Evolutionary conservation across 1,284 basidiomycete genomes (phyloP), one percentile per base, ranked within the genome.

Genomic region (Hemileia vastatrix): DNA sequence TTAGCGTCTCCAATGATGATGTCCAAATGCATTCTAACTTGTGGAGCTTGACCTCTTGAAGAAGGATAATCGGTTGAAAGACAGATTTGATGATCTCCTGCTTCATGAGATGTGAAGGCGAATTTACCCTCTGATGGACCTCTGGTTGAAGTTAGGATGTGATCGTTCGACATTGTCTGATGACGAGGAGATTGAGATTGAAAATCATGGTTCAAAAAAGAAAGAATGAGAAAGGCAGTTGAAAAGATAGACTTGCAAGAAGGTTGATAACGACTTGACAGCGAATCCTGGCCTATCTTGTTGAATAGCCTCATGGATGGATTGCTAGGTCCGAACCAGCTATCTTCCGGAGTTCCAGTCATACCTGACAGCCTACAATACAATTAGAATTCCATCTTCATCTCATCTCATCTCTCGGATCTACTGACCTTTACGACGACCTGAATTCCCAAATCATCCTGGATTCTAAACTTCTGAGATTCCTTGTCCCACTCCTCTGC

Each of bases 31-130:
- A 98, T 83, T 44, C 91, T 88, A 67, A 98, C 88, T 74, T 95
- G 91, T 1, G 89, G 86, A 64, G 81, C 84, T 55, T 83, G 81
- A 77, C 89, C 87, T 86, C 88, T 92, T 4, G 87, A 84, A 6
- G 86, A 77, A n/a, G 82, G 81, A 74, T 89, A 86, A 75, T 93
- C 91, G 31, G 89, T 88, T 9, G 86, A 86, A 57, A 98, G 82
- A 76, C 94, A 98, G 76, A 98, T 95, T 61, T 89, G 85, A 78
- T 98, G 95, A 80, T 96, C 94, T 57, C 93, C 93, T 61, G 92
- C 83, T 67, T 94, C 90, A 77, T 95, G 90, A 1, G 91, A 93
- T 18, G 94, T 95, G 75, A 98, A 98, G 0, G 93, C 96, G 78
- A 98, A 98, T 66, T 85, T 84, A 54, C 94, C 88, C 61, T 94